phyloP scores from a whole-genome alignment of 192 early-diverging fungal species.

The Coemansia sp. region DNA sequence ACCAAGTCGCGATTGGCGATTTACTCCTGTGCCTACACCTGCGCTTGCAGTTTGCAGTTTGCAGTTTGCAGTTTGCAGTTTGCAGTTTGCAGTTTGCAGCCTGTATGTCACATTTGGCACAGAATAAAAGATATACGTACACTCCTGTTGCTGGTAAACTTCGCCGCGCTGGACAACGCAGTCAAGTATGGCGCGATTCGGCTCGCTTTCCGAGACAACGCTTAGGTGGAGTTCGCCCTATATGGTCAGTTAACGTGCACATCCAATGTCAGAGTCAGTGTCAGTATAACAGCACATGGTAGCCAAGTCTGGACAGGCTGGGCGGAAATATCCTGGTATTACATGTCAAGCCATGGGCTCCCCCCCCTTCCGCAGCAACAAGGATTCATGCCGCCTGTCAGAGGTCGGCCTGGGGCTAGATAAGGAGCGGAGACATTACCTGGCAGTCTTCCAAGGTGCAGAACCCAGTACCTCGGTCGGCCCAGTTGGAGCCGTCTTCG shows the following conservation, averaged over 20 bases:
- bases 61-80: slow-evolving; percentile 8
- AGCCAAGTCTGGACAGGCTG: background rate
- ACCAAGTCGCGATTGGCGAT: background rate
- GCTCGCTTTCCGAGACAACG: slow-evolving; percentile 64
- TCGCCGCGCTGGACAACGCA: slow-evolving; percentile 72
- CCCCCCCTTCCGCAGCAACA: background rate
- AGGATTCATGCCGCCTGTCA: background rate
- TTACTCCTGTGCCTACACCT: background rate
- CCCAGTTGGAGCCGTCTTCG: slow-evolving; percentile 70
- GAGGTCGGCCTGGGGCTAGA: background rate
- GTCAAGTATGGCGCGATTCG: slow-evolving; percentile 64
- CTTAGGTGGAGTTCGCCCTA: slow-evolving; percentile 65
- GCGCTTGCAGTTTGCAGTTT: slow-evolving; percentile 1
- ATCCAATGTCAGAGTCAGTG: slow-evolving; percentile 3
- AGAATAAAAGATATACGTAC: slow-evolving; percentile 48
- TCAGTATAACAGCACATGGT: slow-evolving; percentile 14
- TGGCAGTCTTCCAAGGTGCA: slow-evolving; percentile 69
- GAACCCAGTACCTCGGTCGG: slow-evolving; percentile 83
- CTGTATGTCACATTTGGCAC: background rate
- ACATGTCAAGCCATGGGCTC: background rate
- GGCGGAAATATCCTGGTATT: background rate
- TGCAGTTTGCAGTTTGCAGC: slow-evolving; percentile 10
- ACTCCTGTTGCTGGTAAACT: slow-evolving; percentile 84
- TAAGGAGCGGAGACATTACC: slow-evolving; percentile 39
- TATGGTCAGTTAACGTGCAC: slow-evolving; percentile 11